These are phyloP conservation scores for Populus hybrid DNA, from an alignment of 441 rosid species.

Conservation along the genomic window DNA sequence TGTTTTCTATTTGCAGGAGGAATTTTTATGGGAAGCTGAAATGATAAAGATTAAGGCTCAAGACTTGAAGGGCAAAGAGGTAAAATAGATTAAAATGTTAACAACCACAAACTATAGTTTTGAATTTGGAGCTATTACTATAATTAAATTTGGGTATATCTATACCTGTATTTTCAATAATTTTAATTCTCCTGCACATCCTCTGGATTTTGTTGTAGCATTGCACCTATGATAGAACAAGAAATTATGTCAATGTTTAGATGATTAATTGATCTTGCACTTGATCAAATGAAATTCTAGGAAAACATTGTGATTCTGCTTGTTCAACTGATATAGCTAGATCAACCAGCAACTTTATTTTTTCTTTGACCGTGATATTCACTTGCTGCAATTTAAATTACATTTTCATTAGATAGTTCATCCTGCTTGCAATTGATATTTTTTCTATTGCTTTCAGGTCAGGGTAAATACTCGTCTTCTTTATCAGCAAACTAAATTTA, in stretches of 20 bases:
- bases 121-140: background rate
- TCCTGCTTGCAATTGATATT: slow-evolving; percentile 10
- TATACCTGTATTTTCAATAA: too few species aligned
- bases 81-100: slow-evolving; percentile 24
- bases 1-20: slow-evolving; percentile 62
- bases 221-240: background rate
- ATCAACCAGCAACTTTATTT: too few species aligned
- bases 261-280: background rate
- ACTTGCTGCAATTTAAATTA: too few species aligned
- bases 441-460: slow-evolving; percentile 61
- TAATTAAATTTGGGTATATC: background rate
- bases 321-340: too few species aligned
- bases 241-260: background rate
- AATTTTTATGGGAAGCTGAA: slow-evolving; percentile 97
- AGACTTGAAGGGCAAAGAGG: slow-evolving; percentile 99
- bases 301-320: too few species aligned
- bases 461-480: slow-evolving; percentile 98
- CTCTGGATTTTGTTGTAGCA: too few species aligned
- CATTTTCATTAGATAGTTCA: background rate
- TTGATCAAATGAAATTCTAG: background rate
- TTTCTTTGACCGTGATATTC: too few species aligned
- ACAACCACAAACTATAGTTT: background rate
- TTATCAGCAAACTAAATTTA: slow-evolving; percentile 99
- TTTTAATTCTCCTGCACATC: too few species aligned
- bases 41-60: slow-evolving; percentile 98